phyloP scores from a whole-genome alignment of 192 early-diverging fungal species.

The Lobulomyces angularis region DNA sequence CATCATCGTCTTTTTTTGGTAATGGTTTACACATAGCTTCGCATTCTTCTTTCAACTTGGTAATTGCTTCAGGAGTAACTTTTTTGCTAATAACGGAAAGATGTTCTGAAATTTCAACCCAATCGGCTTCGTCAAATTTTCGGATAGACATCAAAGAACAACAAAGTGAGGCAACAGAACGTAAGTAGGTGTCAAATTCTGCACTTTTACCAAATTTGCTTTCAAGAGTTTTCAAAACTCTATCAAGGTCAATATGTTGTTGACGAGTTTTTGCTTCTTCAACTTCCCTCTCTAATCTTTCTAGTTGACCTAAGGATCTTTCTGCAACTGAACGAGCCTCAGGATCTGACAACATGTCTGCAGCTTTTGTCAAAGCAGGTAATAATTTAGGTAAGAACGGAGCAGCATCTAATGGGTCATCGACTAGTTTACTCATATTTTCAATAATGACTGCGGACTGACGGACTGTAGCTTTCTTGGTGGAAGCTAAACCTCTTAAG shows the following conservation, averaged over 20 bases:
- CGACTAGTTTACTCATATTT: constrained; percentile 85
- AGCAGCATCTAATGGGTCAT: constrained; percentile 65
- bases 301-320: too few species aligned
- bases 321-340: constrained; percentile 62
- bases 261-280: constrained; percentile 11
- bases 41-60: constrained; percentile 6
- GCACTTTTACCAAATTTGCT: too few species aligned
- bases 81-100: constrained; percentile 14
- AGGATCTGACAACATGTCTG: constrained; percentile 63
- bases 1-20: too few species aligned
- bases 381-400: constrained; percentile 70
- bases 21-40: constrained; percentile 15
- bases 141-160: constrained; percentile 17
- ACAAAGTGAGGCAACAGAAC: constrained; percentile 9
- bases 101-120: constrained; percentile 9
- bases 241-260: constrained; percentile 17
- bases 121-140: constrained; percentile 13
- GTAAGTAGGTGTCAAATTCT: constrained; percentile 9
- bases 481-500: constrained; percentile 38
- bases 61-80: background rate
- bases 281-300: constrained; percentile 7
- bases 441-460: constrained; percentile 70
- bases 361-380: constrained; percentile 62
- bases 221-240: constrained; percentile 8
- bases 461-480: constrained; percentile 58